A percentile compares a stretch with the other conserved stretches of the same genome.
Evolutionary conservation across 192 early-diverging fungal genomes (phyloP).

Genomic region (Coemansia sp.): DNA sequence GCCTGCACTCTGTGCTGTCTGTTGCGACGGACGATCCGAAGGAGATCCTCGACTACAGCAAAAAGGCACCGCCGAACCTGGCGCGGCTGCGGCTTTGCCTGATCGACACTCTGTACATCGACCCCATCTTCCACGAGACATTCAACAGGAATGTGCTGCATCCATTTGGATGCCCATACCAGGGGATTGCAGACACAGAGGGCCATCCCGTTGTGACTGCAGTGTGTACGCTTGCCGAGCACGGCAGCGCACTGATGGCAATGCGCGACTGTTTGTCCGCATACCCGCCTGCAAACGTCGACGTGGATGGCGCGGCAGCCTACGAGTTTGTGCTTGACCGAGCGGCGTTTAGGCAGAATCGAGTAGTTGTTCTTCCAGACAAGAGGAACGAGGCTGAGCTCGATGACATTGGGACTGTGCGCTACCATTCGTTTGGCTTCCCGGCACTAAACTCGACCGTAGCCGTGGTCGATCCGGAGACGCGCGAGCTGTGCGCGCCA

Average conservation of each 20-base stretch:
- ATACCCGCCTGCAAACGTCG: constrained; percentile 5
- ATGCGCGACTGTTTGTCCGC: constrained; percentile 64
- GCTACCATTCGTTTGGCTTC: constrained; percentile 50
- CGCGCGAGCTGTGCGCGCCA: constrained; percentile 70
- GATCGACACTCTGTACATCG: constrained; percentile 67
- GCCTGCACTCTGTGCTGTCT: constrained; percentile 62
- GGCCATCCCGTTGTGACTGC: constrained; percentile 62
- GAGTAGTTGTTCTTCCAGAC: constrained; percentile 59
- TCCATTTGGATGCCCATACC: constrained; percentile 54
- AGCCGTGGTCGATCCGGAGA: constrained; percentile 82
- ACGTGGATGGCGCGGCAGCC: neutral
- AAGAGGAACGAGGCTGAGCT: constrained; percentile 29
- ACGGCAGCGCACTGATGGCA: constrained; percentile 74
- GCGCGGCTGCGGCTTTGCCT: constrained; percentile 64
- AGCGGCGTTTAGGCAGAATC: constrained; percentile 64
- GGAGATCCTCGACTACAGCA: constrained; percentile 58
- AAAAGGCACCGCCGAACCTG: constrained; percentile 61
- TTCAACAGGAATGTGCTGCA: constrained; percentile 51
- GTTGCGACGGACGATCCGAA: constrained; percentile 59
- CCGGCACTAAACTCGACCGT: constrained; percentile 59
- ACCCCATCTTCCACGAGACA: constrained; percentile 60
- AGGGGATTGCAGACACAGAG: constrained; percentile 36
- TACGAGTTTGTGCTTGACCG: constrained; percentile 71
- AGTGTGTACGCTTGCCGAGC: constrained; percentile 70
- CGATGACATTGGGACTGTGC: constrained; percentile 36